These are phyloP conservation scores for Osmanthus fragrans DNA, from an alignment of 257 asterid species.

Conservation along the genomic window DNA sequence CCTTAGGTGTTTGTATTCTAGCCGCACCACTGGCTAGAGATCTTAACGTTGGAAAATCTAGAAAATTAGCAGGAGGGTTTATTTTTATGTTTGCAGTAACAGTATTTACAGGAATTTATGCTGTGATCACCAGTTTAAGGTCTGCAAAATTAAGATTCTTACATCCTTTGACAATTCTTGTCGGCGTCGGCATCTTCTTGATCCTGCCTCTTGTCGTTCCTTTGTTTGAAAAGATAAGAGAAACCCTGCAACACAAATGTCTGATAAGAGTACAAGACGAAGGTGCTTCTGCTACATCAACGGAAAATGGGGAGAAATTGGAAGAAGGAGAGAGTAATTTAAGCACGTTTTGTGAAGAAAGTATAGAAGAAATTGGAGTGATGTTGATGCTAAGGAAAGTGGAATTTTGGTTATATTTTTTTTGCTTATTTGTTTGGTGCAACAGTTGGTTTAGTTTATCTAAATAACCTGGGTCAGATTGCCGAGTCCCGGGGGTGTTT, in stretches of 20 bases:
- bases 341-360: conserved; percentile 11
- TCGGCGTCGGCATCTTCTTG: conserved; percentile 40
- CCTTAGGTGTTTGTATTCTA: conserved; percentile 36
- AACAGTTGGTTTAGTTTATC: conserved; percentile 66
- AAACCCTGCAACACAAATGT: conserved; percentile 46
- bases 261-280: conserved; percentile 42
- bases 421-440: conserved; percentile 67
- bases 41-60: conserved; percentile 34
- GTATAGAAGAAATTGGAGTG: conserved; percentile 50
- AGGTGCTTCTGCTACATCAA: background rate
- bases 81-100: conserved; percentile 53
- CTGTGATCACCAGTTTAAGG: conserved; percentile 51
- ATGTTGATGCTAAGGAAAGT: conserved; percentile 46
- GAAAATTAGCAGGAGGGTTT: conserved; percentile 59
- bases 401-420: conserved; percentile 73
- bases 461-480: conserved; percentile 75
- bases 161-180: conserved; percentile 17
- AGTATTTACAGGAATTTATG: conserved; percentile 46
- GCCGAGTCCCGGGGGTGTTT: conserved; percentile 65
- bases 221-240: conserved; percentile 41
- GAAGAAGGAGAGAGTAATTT: background rate
- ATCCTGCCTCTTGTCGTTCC: conserved; percentile 49
- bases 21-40: conserved; percentile 46
- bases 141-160: conserved; percentile 17
- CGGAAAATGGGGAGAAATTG: conserved; percentile 21